phyloP scores from a whole-genome alignment of 441 rosid genomes.

The Melastoma candidum region DNA sequence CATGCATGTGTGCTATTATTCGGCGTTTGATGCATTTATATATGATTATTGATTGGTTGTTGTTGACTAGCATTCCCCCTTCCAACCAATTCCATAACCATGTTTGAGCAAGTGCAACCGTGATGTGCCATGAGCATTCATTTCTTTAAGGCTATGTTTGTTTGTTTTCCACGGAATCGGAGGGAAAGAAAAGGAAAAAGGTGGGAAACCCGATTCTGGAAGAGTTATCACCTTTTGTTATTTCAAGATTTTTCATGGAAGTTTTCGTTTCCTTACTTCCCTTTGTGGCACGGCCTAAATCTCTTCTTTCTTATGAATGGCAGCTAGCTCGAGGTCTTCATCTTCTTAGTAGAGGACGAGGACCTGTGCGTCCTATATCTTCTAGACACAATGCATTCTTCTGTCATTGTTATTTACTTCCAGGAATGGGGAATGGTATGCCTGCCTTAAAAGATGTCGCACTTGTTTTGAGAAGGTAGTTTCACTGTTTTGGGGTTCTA shows the following conservation, averaged over 20 bases:
- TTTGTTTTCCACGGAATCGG: neutral
- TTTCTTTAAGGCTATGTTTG: too few species aligned
- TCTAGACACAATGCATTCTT: slow-evolving; percentile 38
- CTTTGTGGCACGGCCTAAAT: neutral
- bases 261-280: too few species aligned
- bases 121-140: too few species aligned
- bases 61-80: too few species aligned
- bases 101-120: too few species aligned
- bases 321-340: slow-evolving; percentile 58
- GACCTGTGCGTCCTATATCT: slow-evolving; percentile 21
- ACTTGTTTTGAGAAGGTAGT: slow-evolving; percentile 43
- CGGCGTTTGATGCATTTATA: too few species aligned
- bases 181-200: neutral
- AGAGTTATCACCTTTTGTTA: too few species aligned
- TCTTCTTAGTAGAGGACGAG: slow-evolving; percentile 30
- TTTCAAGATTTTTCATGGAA: too few species aligned
- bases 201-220: too few species aligned
- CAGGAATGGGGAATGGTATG: slow-evolving; percentile 49
- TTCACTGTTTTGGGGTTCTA: slow-evolving; percentile 3
- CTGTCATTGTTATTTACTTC: slow-evolving; percentile 58
- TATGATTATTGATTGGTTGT: too few species aligned
- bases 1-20: too few species aligned
- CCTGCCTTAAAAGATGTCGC: slow-evolving; percentile 59
- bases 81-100: too few species aligned
- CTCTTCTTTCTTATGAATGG: slow-evolving; percentile 30